Base-by-base conservation (phyloP, 2,329 filamentous ascomycete species). In the Cadophora sp. region DNA sequence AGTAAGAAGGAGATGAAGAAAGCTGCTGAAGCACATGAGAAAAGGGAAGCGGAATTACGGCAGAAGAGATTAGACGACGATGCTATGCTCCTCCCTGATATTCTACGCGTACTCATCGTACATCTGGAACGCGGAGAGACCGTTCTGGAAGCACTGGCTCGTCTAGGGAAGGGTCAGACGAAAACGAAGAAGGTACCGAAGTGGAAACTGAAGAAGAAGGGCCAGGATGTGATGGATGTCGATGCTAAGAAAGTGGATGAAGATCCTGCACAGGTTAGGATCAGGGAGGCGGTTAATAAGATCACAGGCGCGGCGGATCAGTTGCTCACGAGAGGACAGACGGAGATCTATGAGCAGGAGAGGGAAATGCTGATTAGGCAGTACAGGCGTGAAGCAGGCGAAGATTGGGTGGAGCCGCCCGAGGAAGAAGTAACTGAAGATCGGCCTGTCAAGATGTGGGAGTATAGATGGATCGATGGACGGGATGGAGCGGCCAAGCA, bases 1-100 rank as follows among this genome's bases (percentile, higher is more conserved):
- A 96, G 91, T 72, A 97, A 97, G 78, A 97, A 95, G 79, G 94
- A 97, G 66, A 97, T 98, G 84, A 92, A 89, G 76, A 89, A 88
- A 70, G 96, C 96, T 0, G 93, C 90, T 48, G 93, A 92, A 70
- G 96, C 96, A 3, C 92, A 96, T 65, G 91, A 97, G 75, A 93
- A 90, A 80, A 86, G 94, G 36, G 93, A 97, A 69, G 87, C 88
- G 1, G 94, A 96, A 75, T 84, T 89, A 62, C 87, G 91, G 66
- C 85, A 89, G 74, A 88, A 89, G 72, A 89, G 90, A 66, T 85
- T 90, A 30, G 87, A 89, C 67, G 90, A 96, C 66, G 95, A 98
- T 76, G 85, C 86, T 24, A 80, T 94, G 14, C 80, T 94, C 8
- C 91, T 91, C 0, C 86, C 88, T 4, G 92, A 96, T 70, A 82